A percentile compares a stretch with the other conserved stretches of the same genome.
Conservation (phyloP, 805 yeast genomes). For the Blastobotrys robertii region DNA sequence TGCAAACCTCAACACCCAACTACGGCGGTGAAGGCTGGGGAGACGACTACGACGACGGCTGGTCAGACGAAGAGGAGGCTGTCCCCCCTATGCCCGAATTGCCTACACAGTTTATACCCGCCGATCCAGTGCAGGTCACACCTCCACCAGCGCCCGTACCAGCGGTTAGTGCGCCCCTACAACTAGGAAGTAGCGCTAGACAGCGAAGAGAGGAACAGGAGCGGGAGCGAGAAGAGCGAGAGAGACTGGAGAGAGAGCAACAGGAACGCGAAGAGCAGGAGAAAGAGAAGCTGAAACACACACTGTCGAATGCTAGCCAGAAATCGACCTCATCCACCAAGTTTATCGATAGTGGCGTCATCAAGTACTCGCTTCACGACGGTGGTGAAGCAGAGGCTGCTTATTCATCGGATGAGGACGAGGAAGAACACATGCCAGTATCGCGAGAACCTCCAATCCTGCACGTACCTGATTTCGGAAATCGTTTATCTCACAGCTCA, state of each 20-base stretch:
- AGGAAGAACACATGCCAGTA: background rate
- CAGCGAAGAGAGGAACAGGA: slow-evolving; percentile 1
- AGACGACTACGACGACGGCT: slow-evolving; percentile 22
- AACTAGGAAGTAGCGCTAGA: slow-evolving; percentile 6
- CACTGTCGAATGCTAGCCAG: slow-evolving; percentile 6
- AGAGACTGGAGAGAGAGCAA: slow-evolving; percentile 3
- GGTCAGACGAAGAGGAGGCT: slow-evolving; percentile 16
- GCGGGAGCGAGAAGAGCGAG: background rate
- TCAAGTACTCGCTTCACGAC: slow-evolving; percentile 11
- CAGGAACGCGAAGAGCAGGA: slow-evolving; percentile 6
- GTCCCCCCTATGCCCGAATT: slow-evolving; percentile 18
- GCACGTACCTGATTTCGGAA: slow-evolving; percentile 4
- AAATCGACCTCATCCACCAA: slow-evolving; percentile 3
- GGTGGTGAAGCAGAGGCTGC: slow-evolving; percentile 3
- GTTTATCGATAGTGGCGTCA: slow-evolving; percentile 14
- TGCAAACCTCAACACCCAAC: slow-evolving; percentile 23
- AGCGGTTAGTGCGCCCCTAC: slow-evolving; percentile 4
- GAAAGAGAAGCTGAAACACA: slow-evolving; percentile 2
- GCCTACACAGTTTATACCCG: slow-evolving; percentile 5
- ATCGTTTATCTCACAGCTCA: too few species aligned
- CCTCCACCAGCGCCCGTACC: slow-evolving; percentile 4
- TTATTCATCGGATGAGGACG: slow-evolving; percentile 1
- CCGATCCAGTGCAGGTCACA: slow-evolving; percentile 2
- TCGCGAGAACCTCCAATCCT: too few species aligned
- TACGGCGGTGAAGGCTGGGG: slow-evolving; percentile 30